phyloP scores from a whole-genome alignment of 495 filamentous ascomycete genomes.

The Trichodelitschia bisporula region DNA sequence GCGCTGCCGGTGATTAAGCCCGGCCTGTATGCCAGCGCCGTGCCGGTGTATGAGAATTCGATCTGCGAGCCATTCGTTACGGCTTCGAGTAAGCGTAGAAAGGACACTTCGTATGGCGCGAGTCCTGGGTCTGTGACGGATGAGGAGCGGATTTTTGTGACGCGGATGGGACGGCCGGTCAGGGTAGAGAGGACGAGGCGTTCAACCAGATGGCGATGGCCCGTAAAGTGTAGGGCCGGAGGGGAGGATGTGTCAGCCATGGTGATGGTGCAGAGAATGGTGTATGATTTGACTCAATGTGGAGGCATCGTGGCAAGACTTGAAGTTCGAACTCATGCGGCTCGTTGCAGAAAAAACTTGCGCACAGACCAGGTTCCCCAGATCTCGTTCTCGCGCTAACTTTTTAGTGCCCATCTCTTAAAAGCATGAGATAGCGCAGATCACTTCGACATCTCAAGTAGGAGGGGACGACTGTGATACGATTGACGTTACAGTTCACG shows the following conservation, averaged over 20 bases:
- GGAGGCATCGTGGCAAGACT: too few species aligned
- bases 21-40: slow-evolving; percentile 69
- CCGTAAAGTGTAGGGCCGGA: slow-evolving; percentile 42
- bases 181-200: slow-evolving; percentile 80
- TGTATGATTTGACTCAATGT: too few species aligned
- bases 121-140: slow-evolving; percentile 72
- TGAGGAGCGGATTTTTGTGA: slow-evolving; percentile 75
- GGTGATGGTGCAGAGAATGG: too few species aligned
- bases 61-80: slow-evolving; percentile 88
- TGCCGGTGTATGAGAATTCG: slow-evolving; percentile 89
- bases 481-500: too few species aligned
- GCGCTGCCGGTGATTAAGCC: slow-evolving; percentile 71
- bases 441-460: too few species aligned
- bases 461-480: too few species aligned
- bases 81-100: slow-evolving; percentile 80
- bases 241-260: slow-evolving; percentile 9
- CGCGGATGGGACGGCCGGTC: slow-evolving; percentile 67
- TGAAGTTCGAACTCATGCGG: too few species aligned
- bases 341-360: too few species aligned
- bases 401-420: too few species aligned
- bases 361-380: too few species aligned
- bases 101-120: slow-evolving; percentile 75
- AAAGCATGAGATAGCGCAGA: too few species aligned
- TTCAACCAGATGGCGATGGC: slow-evolving; percentile 56
- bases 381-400: too few species aligned